Evolutionary conservation across 768 basidiomycete genomes (phyloP), one percentile per base, ranked within the genome.

Genomic region (Boletus tylopilopsis): DNA sequence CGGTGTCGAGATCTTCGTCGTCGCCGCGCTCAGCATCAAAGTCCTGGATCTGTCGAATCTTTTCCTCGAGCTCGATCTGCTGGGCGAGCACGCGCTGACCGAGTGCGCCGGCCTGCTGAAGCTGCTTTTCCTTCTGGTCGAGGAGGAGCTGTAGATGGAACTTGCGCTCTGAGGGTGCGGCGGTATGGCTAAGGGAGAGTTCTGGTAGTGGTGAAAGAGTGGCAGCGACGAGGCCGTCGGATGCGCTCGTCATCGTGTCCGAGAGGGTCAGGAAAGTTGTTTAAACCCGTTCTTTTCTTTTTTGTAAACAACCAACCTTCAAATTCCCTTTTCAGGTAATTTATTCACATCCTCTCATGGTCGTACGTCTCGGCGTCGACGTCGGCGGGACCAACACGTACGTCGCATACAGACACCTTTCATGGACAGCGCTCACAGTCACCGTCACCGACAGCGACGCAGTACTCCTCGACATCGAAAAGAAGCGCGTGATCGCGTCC

Each of bases 41-140:
- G 30, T 87, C 86, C 59, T 91, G 86, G 45, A 95, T 76, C 62
- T 87, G 86, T 37, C 81, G 76, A 51, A 97, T 90, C 44, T 90
- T 81, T 63, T 87, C 85, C 69, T 96, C 91, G 54, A 97, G 81
- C 64, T 95, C 90, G 72, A 90, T 85, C 70, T 92, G 92, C 74
- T 98, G 95, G 18, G 83, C 80, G 53, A 97, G 84, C 60, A 98
- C 83, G 67, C 90, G 87, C 71, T 96, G 93, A 44, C 95, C 94
- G 64, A 98, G 83, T 47, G 85, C 87, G 32, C 90, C 94, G 5
- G 92, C 91, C 56, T 91, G 87, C 55, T 91, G 85, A 29, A 97
- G 85, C 68, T 97, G 93, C 64, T 84, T 83, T 69, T 94, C 90
- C 76, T 97, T 97, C 66, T 74, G 78, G 71, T 92, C 90, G 58